Base-by-base conservation (phyloP, 305 asterid species). In the Plantago lanceolata region DNA sequence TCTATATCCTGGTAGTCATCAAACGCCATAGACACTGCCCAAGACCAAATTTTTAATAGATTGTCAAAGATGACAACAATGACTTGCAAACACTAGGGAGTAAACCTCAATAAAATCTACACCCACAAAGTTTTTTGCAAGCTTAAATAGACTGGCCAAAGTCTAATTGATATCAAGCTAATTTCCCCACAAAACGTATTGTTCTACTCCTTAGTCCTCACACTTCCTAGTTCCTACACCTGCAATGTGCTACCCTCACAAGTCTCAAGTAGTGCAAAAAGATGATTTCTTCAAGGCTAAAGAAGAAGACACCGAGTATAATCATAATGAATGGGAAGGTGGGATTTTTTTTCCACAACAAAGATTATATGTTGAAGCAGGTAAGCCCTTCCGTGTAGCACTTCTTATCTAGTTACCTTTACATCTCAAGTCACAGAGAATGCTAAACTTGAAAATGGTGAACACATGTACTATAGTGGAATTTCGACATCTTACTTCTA, bases 31-130 rank as follows among this genome's bases (percentile, higher is more conserved):
- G 45, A 35, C 43, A 19, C 31, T 35, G 35, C 50, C 63, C 31
- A 62, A 56, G 70, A 59, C 61, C 63, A 44, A 55, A 48, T 44
- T 8, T 20, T 3, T 24, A 3, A 49, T 59, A 57, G 49, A 64
- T 20, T 43, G 33, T 65, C 60, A 54, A 68, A 51, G 54, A 63
- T 24, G 61, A 63, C 63, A 57, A 66, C 57, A 60, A 37, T 19
- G 66, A 57, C 55, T 60, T 58, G 61, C 19, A 63, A 54, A 69
- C 60, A 48, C 45, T 54, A 56, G 44, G 59, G 50, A 19, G n/a
- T 48, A 45, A 67, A 64, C 72, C 72, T 69, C 66, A 70, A 69
- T 74, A 61, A 65, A 69, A 57, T 69, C 70, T 57, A 58, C 75
- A 35, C 35, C 52, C 29, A 37, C 57, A 28, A 64, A 63, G 67